Evolutionary conservation across 805 yeast species (phyloP).

Genomic region (Nakazawaea sp.): DNA sequence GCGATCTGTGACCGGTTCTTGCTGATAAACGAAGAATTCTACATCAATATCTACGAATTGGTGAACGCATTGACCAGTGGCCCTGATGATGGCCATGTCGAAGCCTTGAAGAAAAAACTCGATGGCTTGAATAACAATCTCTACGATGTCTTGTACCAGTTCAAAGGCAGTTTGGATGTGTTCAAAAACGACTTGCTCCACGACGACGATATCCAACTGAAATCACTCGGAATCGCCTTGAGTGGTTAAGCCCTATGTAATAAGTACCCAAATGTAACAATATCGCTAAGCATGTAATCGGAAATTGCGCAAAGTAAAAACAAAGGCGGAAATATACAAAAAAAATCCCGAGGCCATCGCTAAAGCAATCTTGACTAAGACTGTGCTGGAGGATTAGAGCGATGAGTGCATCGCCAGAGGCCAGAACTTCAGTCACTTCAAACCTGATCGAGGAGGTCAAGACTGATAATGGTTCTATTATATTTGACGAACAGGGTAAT

Average conservation of each 20-base stretch:
- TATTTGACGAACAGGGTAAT: conserved; percentile 5
- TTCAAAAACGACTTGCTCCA: conserved; percentile 47
- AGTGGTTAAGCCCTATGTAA: too few relatives aligned
- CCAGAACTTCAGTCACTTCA: neutral
- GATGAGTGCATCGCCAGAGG: too few relatives aligned
- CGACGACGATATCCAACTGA: conserved; percentile 42
- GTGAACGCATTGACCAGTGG: conserved; percentile 14
- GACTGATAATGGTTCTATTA: neutral
- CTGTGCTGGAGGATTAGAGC: too few relatives aligned
- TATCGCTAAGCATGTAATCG: too few relatives aligned
- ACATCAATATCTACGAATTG: conserved; percentile 26
- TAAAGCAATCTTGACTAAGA: too few relatives aligned
- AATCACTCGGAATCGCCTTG: conserved; percentile 44
- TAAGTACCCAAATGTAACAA: too few relatives aligned
- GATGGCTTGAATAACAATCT: conserved; percentile 33
- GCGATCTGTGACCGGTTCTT: conserved; percentile 32
- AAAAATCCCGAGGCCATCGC: too few relatives aligned
- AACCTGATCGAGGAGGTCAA: neutral
- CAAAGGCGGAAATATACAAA: too few relatives aligned
- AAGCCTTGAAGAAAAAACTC: conserved; percentile 22
- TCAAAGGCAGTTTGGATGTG: conserved; percentile 31
- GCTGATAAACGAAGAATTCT: conserved; percentile 28
- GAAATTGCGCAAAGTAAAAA: too few relatives aligned
- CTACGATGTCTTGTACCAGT: conserved; percentile 33
- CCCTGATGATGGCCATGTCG: conserved; percentile 18